Base-by-base conservation (phyloP, 2,329 filamentous ascomycete genomes). In the Epicoccum sorghinum region DNA sequence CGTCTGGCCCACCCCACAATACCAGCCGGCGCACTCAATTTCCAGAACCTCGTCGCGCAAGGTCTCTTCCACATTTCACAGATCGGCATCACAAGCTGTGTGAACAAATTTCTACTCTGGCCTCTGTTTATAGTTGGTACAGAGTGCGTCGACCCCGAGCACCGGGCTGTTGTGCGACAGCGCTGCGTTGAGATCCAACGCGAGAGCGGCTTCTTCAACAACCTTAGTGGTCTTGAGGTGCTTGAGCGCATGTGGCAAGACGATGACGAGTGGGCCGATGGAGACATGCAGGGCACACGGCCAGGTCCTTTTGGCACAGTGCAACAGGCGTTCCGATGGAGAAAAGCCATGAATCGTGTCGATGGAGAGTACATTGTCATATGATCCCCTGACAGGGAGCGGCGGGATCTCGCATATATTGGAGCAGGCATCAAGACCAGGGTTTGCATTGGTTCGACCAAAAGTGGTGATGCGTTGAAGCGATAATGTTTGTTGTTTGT, bases 191-290 rank as follows among this genome's bases (percentile, higher is more conserved):
- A 93, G 69, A 93, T 97, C 61, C 92, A 93, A 81, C 85, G 86
- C 27, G 89, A 93, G 61, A 93, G 89, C 48, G 93, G 93, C 1
- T 97, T 97, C 77, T 90, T 92, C 81, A 97, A 96, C 77, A 97
- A 96, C 71, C 82, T 96, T 36, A 89, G 89, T 6, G 91, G 90
- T 7, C 81, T 97, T 24, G 90, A 95, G 66, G 86, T 96, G 4
- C 77, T 97, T 37, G 93, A 97, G 79, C 86, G 87, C 66, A 83
- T 96, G 13, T 97, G 93, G 93, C 80, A 81, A 10, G 83, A 82
- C 44, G 82, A 86, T 44, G 73, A 75, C 50, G 67, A 69, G 44
- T 65, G 62, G 63, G 51, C 59, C 25, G 67, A 67, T 12, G 54
- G 72, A 36, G 59, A 65, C 29, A 58, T 59, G 45, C 60, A 59